Percentiles rank a stretch among this genome's conserved stretches.
Evolutionary conservation across 2,329 filamentous ascomycete genomes (phyloP).

Genomic region (Botrytis tulipae): DNA sequence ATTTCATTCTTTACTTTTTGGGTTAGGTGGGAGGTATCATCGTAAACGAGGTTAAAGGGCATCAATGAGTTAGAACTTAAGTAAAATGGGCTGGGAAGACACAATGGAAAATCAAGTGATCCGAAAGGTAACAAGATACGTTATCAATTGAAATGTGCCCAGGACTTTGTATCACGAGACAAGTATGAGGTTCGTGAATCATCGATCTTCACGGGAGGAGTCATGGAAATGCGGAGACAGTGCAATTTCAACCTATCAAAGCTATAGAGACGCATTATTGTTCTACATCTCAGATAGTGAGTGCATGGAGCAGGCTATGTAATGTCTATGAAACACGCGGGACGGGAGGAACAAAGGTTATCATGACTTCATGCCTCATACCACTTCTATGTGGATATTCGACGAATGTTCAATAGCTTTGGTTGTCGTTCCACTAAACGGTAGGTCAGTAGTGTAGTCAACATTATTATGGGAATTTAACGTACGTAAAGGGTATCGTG

Average conservation of each 20-base stretch:
- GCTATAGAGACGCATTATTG: neutral
- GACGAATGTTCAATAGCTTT: constrained; percentile 1
- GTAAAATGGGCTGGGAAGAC: neutral
- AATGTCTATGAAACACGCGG: neutral
- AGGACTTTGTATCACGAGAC: neutral
- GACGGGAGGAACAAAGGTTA: neutral
- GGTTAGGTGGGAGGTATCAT: neutral
- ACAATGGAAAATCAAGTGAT: neutral
- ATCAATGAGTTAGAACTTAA: neutral
- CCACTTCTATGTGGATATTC: neutral
- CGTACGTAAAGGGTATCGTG: constrained; percentile 47
- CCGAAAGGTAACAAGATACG: neutral
- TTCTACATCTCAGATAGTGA: neutral
- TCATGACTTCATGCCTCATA: constrained; percentile 5
- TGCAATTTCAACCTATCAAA: neutral
- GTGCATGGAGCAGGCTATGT: constrained; percentile 8
- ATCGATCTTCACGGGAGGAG: neutral
- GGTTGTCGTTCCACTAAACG: constrained; percentile 10
- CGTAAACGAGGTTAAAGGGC: neutral
- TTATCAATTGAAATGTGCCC: neutral
- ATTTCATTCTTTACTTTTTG: neutral
- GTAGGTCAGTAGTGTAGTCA: neutral
- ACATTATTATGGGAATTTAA: neutral
- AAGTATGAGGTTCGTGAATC: neutral
- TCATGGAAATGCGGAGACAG: neutral